Base-by-base conservation (phyloP, 768 basidiomycete species). In the Suillus cothurnatus region DNA sequence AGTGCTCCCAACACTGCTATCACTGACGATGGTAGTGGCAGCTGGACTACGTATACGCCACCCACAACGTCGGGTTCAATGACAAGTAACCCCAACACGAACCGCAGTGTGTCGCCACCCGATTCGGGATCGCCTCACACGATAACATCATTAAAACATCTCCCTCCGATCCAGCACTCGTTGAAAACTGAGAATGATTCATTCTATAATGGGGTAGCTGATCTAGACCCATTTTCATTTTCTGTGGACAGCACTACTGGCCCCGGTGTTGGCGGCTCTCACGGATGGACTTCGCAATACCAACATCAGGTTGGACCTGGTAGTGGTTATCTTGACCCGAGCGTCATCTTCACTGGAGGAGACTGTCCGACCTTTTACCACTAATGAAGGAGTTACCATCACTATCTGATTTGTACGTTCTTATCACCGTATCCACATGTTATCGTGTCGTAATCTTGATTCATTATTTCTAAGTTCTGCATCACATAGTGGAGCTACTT, bases 21-120 rank as follows among this genome's bases (percentile, higher is more conserved):
- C 26, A 81, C 81, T 0, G 86, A 84, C 56, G 83, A 85, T 47
- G 72, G 77, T 21, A 80, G 81, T 41, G 82, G 82, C 63, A 83
- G 83, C 21, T 89, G 88, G 88, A 81, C 85, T 6, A 79, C 83
- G 38, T 89, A 88, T 67, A 88, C 87, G 0, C 88, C 88, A 34
- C 88, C 88, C 1, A 81, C 85, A 1, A 88, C 87, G 7, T 81
- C 80, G 1, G 81, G 81, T 11, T 87, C 87, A 7, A 76, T 81
- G 23, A 78, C 82, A 6, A 76, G 76, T 57, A 68, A 81, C 73
- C 39, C 84, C 78, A n/a, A 84, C 78, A 34, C 78, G 74, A 62
- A 86, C 82, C 69, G 74, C 74, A 71, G 73, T 36, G 74, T 75
- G 36, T 74, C 82, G 14, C 74, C 70, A 67, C 45, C 64, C 70